phyloP scores from a whole-genome alignment of 2,329 filamentous ascomycete genomes.

The Colletotrichum sp. region DNA sequence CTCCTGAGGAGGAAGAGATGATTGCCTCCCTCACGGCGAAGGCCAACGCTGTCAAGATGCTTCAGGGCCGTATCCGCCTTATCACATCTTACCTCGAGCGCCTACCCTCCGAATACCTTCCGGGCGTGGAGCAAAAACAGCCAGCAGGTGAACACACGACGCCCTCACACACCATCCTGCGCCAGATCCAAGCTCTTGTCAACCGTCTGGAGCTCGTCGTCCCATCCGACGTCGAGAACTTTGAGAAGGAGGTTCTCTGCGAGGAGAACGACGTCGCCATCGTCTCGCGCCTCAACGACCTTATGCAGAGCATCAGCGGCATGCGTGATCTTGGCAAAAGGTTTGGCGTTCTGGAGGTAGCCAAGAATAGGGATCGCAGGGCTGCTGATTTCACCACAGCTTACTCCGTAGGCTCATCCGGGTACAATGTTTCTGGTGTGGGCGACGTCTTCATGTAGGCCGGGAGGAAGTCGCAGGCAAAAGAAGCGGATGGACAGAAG shows the following conservation, averaged over 20 bases:
- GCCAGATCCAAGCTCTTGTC: conserved; percentile 86
- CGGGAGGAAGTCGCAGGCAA: background rate
- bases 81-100: conserved; percentile 78
- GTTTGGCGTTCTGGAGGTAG: conserved; percentile 63
- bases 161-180: conserved; percentile 76
- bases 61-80: conserved; percentile 77
- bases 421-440: conserved; percentile 23
- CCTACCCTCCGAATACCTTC: conserved; percentile 70
- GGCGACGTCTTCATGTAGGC: conserved; percentile 29
- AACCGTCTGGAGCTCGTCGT: conserved; percentile 82
- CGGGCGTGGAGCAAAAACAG: conserved; percentile 42
- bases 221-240: conserved; percentile 69
- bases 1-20: conserved; percentile 65
- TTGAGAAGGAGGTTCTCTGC: conserved; percentile 73
- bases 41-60: conserved; percentile 91
- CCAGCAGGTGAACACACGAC: conserved; percentile 38
- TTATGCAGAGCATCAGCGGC: conserved; percentile 75
- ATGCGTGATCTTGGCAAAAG: conserved; percentile 80
- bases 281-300: conserved; percentile 74
- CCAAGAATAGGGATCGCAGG: conserved; percentile 27
- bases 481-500: background rate
- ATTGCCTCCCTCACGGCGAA: conserved; percentile 79
- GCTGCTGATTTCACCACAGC: background rate
- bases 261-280: conserved; percentile 87
- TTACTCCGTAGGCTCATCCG: conserved; percentile 19